Evolutionary conservation across 2,329 filamentous ascomycete genomes (phyloP).

Genomic region (Didymosphaeria variabile): DNA sequence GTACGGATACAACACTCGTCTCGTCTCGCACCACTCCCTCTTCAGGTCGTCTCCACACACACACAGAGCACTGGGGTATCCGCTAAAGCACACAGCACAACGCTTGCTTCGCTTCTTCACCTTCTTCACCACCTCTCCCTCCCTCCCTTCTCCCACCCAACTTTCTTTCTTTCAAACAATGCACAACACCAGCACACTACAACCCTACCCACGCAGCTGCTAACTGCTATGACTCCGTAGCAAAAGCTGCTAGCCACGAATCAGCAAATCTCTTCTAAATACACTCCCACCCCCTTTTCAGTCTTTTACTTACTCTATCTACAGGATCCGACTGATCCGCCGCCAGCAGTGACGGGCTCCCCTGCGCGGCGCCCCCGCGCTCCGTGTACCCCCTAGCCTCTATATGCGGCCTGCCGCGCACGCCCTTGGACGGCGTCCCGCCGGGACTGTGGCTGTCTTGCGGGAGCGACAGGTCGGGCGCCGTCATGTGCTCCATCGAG

Average conservation of each 20-base stretch:
- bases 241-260: constrained; percentile 16
- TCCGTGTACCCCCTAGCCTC: constrained; percentile 75
- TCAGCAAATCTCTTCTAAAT: constrained; percentile 4
- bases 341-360: constrained; percentile 69
- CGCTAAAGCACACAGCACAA: too few relatives aligned
- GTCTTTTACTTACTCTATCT: constrained; percentile 59
- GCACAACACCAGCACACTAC: too few relatives aligned
- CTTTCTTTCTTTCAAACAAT: too few relatives aligned
- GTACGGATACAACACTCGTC: too few relatives aligned
- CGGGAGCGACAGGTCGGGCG: constrained; percentile 50
- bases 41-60: too few relatives aligned
- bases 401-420: constrained; percentile 59
- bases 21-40: too few relatives aligned
- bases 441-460: constrained; percentile 23
- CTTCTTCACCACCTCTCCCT: too few relatives aligned
- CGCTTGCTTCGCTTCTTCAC: too few relatives aligned
- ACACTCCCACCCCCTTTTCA: constrained; percentile 2
- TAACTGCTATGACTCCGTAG: constrained; percentile 22
- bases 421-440: constrained; percentile 24
- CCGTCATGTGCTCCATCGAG: constrained; percentile 31
- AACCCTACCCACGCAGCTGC: background rate
- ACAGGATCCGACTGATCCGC: constrained; percentile 69
- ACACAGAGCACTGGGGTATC: too few relatives aligned
- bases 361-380: constrained; percentile 66
- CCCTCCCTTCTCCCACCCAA: too few relatives aligned